Conservation (phyloP, 2,329 filamentous ascomycete genomes). For the Alternaria dauci region DNA sequence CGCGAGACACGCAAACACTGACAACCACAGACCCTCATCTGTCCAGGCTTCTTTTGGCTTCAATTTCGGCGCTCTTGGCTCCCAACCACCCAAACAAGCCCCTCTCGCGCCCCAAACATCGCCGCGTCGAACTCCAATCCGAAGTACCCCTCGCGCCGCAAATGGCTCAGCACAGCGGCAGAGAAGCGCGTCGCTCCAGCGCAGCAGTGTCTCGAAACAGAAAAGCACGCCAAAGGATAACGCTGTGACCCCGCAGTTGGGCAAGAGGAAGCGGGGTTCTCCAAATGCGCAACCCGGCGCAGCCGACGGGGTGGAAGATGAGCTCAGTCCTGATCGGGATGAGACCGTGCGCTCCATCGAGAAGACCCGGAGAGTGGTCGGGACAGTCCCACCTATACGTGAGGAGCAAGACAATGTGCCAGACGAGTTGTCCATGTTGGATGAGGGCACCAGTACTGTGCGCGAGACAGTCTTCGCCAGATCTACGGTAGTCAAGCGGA, state of each 20-base stretch:
- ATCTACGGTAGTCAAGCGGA: constrained; percentile 20
- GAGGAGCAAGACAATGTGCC: constrained; percentile 38
- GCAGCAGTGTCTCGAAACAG: constrained; percentile 29
- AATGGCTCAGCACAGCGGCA: constrained; percentile 37
- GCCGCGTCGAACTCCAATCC: constrained; percentile 37
- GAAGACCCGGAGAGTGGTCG: constrained; percentile 36
- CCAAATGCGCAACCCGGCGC: constrained; percentile 22
- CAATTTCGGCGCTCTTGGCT: constrained; percentile 36
- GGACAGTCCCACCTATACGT: constrained; percentile 33
- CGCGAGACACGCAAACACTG: constrained; percentile 20
- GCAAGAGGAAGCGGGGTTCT: constrained; percentile 47
- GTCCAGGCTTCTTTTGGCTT: constrained; percentile 62
- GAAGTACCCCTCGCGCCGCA: constrained; percentile 26
- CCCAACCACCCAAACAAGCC: constrained; percentile 33
- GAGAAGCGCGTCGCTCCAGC: constrained; percentile 41
- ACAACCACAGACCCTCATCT: constrained; percentile 55
- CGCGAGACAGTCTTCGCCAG: constrained; percentile 21
- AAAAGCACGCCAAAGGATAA: constrained; percentile 26
- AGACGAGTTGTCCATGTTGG: constrained; percentile 41
- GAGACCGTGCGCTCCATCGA: constrained; percentile 38
- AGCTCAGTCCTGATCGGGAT: constrained; percentile 44
- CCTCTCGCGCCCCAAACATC: constrained; percentile 37
- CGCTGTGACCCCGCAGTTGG: constrained; percentile 40
- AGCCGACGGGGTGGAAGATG: constrained; percentile 40
- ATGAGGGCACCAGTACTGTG: constrained; percentile 26